Base-by-base conservation (phyloP, 805 yeast species). In the Wickerhamiella bombiphila region DNA sequence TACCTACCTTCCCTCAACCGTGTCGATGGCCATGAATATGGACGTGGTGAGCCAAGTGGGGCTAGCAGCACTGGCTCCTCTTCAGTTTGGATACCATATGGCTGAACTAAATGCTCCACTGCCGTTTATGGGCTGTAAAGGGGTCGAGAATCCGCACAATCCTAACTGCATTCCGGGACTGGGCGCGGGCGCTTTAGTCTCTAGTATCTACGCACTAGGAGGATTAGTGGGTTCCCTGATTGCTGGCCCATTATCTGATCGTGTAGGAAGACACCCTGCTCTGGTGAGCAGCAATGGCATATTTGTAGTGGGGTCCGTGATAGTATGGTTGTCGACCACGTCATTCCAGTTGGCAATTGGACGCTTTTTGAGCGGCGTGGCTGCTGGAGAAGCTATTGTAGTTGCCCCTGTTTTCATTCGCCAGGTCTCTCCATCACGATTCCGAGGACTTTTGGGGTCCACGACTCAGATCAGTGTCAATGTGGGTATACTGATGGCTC, bases 1-100 rank as follows among this genome's bases (percentile, higher is more conserved):
- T n/a, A n/a, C n/a, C n/a, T n/a, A n/a, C n/a, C n/a, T n/a, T n/a
- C n/a, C n/a, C n/a, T n/a, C n/a, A n/a, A n/a, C n/a, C n/a, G n/a
- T n/a, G n/a, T n/a, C n/a, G n/a, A 24, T 22, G 18, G 16, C 5
- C 7, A 30, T 30, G 33, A 22, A 30, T 22, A 6, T 5, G 21
- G 13, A 13, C n/a, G n/a, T 30, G 22, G 7, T 30, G 21, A 16
- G 22, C 5, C 18, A 30, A 15, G 33, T 30, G 13, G 33, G 14
- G 20, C 18, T 16, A 8, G 33, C 33, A 5, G 18, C 43, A 6
- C 52, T 83, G 18, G 85, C 86, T 2, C 72, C 93, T 2, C 63
- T 86, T 9, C 96, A 85, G 56, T 91, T 78, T 56, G 98, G 98
- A 1, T 83, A 80, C 56, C 97, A 91, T 55, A 76, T 88, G 78